A percentile compares a stretch with the other conserved stretches of the same genome.
Evolutionary conservation across 441 rosid genomes (phyloP).

Genomic region (Geranium incanum): DNA sequence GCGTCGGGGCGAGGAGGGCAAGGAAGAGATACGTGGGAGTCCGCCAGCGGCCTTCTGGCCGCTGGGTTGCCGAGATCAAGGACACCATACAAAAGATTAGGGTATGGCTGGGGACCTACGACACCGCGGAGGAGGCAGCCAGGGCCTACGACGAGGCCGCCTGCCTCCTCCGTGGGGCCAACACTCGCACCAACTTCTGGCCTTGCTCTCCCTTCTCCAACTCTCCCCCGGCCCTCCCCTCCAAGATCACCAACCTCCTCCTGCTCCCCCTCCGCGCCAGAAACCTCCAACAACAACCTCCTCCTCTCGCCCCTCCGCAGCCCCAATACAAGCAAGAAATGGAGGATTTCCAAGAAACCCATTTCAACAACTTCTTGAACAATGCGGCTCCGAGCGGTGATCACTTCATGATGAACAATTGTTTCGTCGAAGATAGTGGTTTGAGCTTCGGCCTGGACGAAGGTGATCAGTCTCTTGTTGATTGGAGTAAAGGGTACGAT

Average conservation of each 20-base stretch:
- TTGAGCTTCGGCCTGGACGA: constrained; percentile 19
- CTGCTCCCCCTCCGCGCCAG: constrained; percentile 54
- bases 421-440: neutral
- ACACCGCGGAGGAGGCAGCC: constrained; percentile 47
- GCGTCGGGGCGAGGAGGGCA: constrained; percentile 36
- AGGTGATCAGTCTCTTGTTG: constrained; percentile 12
- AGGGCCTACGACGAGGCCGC: constrained; percentile 75
- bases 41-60: constrained; percentile 42
- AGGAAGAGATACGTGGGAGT: constrained; percentile 52
- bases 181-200: constrained; percentile 63
- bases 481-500: neutral
- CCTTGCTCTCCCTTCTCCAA: constrained; percentile 44
- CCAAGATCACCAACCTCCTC: constrained; percentile 56
- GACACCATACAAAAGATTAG: constrained; percentile 49
- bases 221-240: constrained; percentile 47
- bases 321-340: constrained; percentile 29
- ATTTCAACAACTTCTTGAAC: constrained; percentile 39
- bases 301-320: constrained; percentile 52
- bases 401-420: neutral
- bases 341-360: constrained; percentile 25
- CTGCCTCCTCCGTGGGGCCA: constrained; percentile 55
- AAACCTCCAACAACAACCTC: constrained; percentile 38
- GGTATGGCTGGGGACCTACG: constrained; percentile 46
- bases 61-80: constrained; percentile 52
- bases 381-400: constrained; percentile 28